Conservation (phyloP, 2,329 filamentous ascomycete genomes). For the Fusarium siculi region DNA sequence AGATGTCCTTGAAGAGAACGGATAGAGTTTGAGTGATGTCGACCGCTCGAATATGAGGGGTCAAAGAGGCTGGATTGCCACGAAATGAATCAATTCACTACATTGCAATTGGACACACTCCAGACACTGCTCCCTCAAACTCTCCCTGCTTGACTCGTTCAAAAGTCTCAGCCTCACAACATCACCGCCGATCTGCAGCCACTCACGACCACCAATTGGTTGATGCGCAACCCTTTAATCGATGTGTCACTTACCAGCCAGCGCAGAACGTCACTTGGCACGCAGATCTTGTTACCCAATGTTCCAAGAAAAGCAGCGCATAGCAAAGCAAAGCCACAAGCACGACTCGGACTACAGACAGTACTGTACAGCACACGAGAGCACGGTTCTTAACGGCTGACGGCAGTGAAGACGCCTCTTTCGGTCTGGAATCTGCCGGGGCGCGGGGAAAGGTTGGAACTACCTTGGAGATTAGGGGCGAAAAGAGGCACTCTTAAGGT, state of each 20-base stretch:
- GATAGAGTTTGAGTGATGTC: background rate
- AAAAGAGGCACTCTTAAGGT: conserved; percentile 5
- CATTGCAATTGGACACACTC: background rate
- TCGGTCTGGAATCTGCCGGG: conserved; percentile 1
- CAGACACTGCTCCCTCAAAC: background rate
- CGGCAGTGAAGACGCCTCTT: conserved; percentile 3
- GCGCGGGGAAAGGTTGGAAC: conserved; percentile 6
- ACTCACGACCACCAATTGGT: background rate
- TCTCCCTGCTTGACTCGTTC: conserved; percentile 14
- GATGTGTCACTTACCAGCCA: background rate
- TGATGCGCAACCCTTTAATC: background rate
- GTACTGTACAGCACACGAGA: too few species aligned
- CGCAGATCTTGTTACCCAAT: conserved; percentile 12
- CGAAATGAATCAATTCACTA: background rate
- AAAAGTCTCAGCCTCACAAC: conserved; percentile 19
- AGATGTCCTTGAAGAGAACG: background rate
- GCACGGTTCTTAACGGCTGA: background rate
- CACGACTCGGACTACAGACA: background rate
- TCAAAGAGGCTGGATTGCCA: background rate
- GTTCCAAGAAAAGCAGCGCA: background rate
- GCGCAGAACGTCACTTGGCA: background rate
- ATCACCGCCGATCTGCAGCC: background rate
- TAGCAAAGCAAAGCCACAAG: background rate
- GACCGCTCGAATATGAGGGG: background rate
- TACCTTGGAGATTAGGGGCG: background rate